Conservation (phyloP, 2,329 filamentous ascomycete species). For the Colletotrichum sojae region DNA sequence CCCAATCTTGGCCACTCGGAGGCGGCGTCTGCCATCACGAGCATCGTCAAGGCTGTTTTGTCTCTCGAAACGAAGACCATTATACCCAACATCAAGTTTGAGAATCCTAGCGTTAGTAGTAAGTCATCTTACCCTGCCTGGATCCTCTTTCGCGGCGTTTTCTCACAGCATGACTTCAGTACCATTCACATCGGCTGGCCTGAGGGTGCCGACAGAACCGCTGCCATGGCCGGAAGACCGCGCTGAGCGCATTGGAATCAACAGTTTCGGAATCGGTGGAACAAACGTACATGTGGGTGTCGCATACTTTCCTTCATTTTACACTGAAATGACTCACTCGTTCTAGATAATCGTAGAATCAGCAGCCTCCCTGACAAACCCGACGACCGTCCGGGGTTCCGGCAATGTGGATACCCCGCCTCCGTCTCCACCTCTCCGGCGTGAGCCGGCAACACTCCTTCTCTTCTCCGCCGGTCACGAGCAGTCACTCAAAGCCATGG, state of each 20-base stretch:
- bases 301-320: too few species aligned
- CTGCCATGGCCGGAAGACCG: slow-evolving; percentile 46
- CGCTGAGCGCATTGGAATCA: slow-evolving; percentile 51
- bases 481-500: slow-evolving; percentile 46
- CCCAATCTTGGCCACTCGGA: slow-evolving; percentile 57
- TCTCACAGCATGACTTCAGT: slow-evolving; percentile 7
- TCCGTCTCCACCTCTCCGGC: slow-evolving; percentile 20
- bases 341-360: slow-evolving; percentile 32
- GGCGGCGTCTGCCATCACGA: slow-evolving; percentile 49
- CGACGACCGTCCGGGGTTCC: slow-evolving; percentile 10
- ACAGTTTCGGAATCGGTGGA: slow-evolving; percentile 57
- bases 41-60: slow-evolving; percentile 51
- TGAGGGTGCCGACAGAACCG: slow-evolving; percentile 46
- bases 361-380: background rate
- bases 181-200: slow-evolving; percentile 43
- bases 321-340: background rate
- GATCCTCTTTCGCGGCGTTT: background rate
- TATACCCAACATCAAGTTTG: slow-evolving; percentile 41
- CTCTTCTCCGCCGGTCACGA: slow-evolving; percentile 43
- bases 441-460: slow-evolving; percentile 20
- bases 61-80: slow-evolving; percentile 39
- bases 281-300: slow-evolving; percentile 51
- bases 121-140: background rate
- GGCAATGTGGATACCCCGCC: slow-evolving; percentile 26
- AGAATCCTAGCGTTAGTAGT: slow-evolving; percentile 36